Conservation (phyloP, 2,329 filamentous ascomycete genomes). For the Aureobasidium melanogenum region DNA sequence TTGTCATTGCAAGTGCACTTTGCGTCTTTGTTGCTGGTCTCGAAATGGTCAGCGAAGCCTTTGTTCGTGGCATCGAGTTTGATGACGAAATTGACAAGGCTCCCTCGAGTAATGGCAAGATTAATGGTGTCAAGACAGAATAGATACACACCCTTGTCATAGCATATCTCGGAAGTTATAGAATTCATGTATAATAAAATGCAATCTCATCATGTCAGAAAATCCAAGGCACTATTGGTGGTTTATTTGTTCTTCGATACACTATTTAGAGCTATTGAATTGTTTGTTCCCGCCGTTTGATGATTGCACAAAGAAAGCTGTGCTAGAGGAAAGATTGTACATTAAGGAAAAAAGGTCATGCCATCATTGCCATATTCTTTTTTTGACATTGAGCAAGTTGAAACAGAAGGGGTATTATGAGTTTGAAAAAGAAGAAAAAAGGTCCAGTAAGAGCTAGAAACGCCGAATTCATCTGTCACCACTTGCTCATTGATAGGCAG, state of each 20-base stretch:
- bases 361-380: neutral
- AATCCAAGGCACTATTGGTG: neutral
- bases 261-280: neutral
- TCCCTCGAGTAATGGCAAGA: neutral
- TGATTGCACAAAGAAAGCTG: neutral
- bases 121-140: constrained; percentile 2
- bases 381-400: neutral
- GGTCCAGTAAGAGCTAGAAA: neutral
- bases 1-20: constrained; percentile 80
- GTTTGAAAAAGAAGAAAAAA: neutral
- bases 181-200: neutral
- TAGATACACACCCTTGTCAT: neutral
- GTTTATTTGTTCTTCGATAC: neutral
- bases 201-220: neutral
- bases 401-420: no score
- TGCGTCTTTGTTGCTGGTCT: constrained; percentile 85
- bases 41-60: constrained; percentile 75
- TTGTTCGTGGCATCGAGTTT: constrained; percentile 73
- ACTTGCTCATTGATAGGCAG: constrained; percentile 14
- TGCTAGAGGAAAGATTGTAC: neutral
- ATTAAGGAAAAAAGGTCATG: neutral
- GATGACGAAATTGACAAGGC: constrained; percentile 18
- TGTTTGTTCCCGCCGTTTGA: neutral
- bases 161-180: neutral
- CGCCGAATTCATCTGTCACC: neutral